Base-by-base conservation (phyloP, 306 rosid species). In the Inga leiocalycina region DNA sequence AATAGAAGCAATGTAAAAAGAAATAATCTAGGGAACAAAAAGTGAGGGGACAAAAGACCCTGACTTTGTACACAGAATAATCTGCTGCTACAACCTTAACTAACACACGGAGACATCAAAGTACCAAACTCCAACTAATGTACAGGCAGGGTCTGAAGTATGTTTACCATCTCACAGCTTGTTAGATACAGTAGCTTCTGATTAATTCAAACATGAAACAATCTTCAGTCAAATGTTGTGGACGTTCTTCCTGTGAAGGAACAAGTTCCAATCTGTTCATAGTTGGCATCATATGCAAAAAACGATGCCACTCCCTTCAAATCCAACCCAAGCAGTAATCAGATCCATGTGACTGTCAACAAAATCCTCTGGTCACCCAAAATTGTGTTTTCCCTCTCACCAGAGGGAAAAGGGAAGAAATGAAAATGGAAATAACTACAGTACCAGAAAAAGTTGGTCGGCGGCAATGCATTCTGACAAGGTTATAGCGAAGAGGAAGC, bases 401-500 rank as follows among this genome's bases (percentile, higher is more conserved):
- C 16, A 2, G n/a, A 74, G 8, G 81, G 87, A 37, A 57, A 80
- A 80, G 39, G 34, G 85, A 80, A 83, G 34, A 14, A 39, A 80
- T 45, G 8, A 82, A 78, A 85, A 92, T 88, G 89, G 84, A 90
- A 92, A 89, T 87, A 89, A 88, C 84, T 70, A 59, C 77, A 49
- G 80, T 81, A 77, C 75, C 69, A 46, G 65, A 62, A 85, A 71
- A 80, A 74, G 75, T 78, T 66, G 79, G 81, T 86, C 87, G 80
- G 90, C 85, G 54, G 84, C 75, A 59, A 80, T 80, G 54, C 67
- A 74, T 81, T 87, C 85, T 84, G 82, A 65, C 71, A 82, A 82
- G 54, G 75, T 66, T 81, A 80, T 74, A 68, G 76, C 80, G 56
- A 71, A 61, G 52, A 70, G 82, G 86, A 74, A 72, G 78, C 71